phyloP scores from a whole-genome alignment of 768 basidiomycete genomes.

The Boletales sp. region DNA sequence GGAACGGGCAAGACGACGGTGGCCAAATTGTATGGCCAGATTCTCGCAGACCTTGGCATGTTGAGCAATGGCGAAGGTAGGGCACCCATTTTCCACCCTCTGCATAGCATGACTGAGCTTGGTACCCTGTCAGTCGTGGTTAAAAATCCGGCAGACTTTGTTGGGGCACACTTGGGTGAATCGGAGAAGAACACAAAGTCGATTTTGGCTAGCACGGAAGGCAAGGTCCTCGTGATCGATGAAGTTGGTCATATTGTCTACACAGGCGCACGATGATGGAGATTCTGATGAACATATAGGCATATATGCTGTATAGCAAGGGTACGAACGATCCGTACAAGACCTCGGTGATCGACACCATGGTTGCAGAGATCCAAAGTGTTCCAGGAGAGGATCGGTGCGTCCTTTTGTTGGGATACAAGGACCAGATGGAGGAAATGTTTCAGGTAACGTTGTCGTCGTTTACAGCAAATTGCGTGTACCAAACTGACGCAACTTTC shows the following conservation, averaged over 20 bases:
- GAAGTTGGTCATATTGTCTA: slow-evolving; percentile 40
- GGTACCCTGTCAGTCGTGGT: slow-evolving; percentile 44
- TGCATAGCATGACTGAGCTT: neutral
- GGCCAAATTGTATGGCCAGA: slow-evolving; percentile 62
- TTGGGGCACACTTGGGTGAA: slow-evolving; percentile 53
- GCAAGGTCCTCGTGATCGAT: slow-evolving; percentile 71
- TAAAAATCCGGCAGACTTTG: slow-evolving; percentile 69
- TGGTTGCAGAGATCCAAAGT: slow-evolving; percentile 72
- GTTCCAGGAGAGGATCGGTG: slow-evolving; percentile 69
- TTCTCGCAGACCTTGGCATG: slow-evolving; percentile 58
- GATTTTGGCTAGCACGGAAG: slow-evolving; percentile 54
- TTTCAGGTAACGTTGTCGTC: slow-evolving; percentile 49
- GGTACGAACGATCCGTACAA: slow-evolving; percentile 49
- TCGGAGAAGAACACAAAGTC: slow-evolving; percentile 65
- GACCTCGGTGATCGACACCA: slow-evolving; percentile 69
- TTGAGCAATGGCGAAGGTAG: slow-evolving; percentile 73
- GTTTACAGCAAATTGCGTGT: neutral
- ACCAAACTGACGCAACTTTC: neutral
- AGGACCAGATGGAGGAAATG: slow-evolving; percentile 67
- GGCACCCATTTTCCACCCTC: neutral
- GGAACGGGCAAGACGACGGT: slow-evolving; percentile 76
- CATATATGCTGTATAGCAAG: slow-evolving; percentile 62
- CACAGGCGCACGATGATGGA: neutral
- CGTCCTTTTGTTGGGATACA: slow-evolving; percentile 64
- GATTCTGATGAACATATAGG: slow-evolving; percentile 36